Conservation (phyloP, 148 eudicot species). For the Vaccinium vitisidaea region DNA sequence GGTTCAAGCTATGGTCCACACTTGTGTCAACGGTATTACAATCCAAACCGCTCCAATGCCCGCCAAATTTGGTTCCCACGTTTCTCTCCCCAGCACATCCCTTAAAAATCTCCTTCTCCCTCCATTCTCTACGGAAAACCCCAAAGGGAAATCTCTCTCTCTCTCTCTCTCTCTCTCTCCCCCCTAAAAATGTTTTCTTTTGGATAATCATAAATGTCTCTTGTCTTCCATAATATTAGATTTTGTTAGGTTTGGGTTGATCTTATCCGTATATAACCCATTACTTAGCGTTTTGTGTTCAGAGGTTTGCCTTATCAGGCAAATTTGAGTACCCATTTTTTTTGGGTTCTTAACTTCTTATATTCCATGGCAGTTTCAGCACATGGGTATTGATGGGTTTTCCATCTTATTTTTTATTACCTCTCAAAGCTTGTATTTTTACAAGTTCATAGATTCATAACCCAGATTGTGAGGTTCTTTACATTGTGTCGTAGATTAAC, state of each 20-base stretch:
- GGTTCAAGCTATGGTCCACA: not conserved
- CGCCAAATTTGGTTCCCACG: conserved; percentile 22
- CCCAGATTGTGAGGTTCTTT: not conserved
- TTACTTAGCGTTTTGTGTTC: not conserved
- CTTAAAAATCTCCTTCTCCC: conserved; percentile 21
- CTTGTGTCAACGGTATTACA: not conserved
- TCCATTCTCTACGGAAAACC: conserved; percentile 32
- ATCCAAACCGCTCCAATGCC: conserved; percentile 4
- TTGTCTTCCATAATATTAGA: not conserved
- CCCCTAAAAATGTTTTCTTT: conserved; percentile 2
- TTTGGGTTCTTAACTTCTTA: not conserved
- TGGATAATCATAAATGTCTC: conserved; percentile 10
- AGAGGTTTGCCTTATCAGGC: not conserved
- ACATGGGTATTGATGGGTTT: conserved; percentile 23
- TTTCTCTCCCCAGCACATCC: conserved; percentile 19
- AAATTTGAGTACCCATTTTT: not conserved
- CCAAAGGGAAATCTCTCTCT: not conserved
- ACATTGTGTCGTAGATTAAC: not conserved
- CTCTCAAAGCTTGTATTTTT: not conserved
- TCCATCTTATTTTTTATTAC: not conserved
- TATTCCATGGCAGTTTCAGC: not conserved
- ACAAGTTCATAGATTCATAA: too few species aligned
- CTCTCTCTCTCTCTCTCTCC: not conserved
- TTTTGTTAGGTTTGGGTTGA: not conserved
- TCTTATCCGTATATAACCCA: conserved; percentile 1